Base-by-base conservation (phyloP, 768 basidiomycete genomes). In the Fistulinella prunicolor region DNA sequence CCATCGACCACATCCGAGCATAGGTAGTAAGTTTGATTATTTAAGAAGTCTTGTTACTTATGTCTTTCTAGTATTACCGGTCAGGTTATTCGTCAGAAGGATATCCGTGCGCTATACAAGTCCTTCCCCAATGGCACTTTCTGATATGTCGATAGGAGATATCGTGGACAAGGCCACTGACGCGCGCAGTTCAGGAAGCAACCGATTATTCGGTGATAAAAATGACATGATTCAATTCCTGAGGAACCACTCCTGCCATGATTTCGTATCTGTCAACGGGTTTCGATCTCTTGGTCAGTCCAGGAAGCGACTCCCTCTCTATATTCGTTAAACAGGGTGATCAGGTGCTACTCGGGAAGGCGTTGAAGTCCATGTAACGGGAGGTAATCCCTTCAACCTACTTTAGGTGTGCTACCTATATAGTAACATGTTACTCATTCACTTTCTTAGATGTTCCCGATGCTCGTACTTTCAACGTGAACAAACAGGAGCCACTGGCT, bases 161-260 rank as follows among this genome's bases (percentile, higher is more conserved):
- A 86, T 85, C 51, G 82, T 85, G 40, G 75, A 81, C 23, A 74
- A 79, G 69, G 85, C 85, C 8, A 75, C 86, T 50, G 76, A 72
- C 44, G 84, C 83, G 2, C 89, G 88, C 54, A 73, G 75, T 37
- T 75, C 78, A 10, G 86, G 89, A 63, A 36, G 17, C 35, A 2
- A 19, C n/a, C 30, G 13, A 14, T 14, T 32, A 14, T 14, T 32
- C 9, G 13, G 13, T 9, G 30, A 32, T 12, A 32, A 32, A 32
- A 4, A 14, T 14, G 30, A 32, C 30, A 32, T 32, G 9, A 12
- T 32, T 32, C 13, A 32, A 4, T 32, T 32, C 30, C 30, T 32
- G 7, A 14, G 13, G 7, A 4, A 32, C 4, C 13, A 32, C 30
- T 32, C 13, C 9, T 32, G 30, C 30, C 4, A 14, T 14, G 30